Evolutionary conservation across 208 protist genomes (phyloP), one percentile per base, ranked within the genome.

Genomic region (Trypanosoma avium): DNA sequence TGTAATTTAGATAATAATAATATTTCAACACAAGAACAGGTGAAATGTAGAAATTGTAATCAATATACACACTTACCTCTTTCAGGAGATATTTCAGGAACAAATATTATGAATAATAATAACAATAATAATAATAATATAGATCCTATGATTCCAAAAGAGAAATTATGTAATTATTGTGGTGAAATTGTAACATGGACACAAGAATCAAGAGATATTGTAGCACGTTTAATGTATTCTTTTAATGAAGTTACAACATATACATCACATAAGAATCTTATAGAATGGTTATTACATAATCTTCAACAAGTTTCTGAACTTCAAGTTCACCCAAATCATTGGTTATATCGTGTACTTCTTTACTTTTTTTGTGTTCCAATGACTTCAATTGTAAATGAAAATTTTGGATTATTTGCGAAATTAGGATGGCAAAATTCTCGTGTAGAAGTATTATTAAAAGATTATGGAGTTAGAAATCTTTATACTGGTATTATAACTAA

Each of bases 301-400:
- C 66, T 91, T 4, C 17, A 1, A 3, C 17, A 66, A 48, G 66
- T 81, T 12, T 36, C 63, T 29, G 8, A 21, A 15, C 35, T 90
- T 35, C 66, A 49, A 0, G 35, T 89, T 57, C 82, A 90, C 57
- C 85, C 83, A 0, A 59, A 65, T 29, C 57, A 92, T 45, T 95
- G 88, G 86, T 17, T 87, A 24, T 88, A 95, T 63, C 80, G 86
- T 55, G 69, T 85, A 32, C 55, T 87, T 17, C 66, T 87, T 38
- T 90, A 87, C 67, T 85, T 80, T 69, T 82, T 73, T 47, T 92
- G 74, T 73, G 73, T 90, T 19, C 64, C 67, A 12, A 27, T 83
- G 22, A 84, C 72, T 12, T 61, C 55, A 9, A 60, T 77, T 47
- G 62, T 88, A 19, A 56, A 63, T 45, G 35, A 48, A 8, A 29